phyloP scores from a whole-genome alignment of 2,329 filamentous ascomycete genomes.

The Diaporthe citri region DNA sequence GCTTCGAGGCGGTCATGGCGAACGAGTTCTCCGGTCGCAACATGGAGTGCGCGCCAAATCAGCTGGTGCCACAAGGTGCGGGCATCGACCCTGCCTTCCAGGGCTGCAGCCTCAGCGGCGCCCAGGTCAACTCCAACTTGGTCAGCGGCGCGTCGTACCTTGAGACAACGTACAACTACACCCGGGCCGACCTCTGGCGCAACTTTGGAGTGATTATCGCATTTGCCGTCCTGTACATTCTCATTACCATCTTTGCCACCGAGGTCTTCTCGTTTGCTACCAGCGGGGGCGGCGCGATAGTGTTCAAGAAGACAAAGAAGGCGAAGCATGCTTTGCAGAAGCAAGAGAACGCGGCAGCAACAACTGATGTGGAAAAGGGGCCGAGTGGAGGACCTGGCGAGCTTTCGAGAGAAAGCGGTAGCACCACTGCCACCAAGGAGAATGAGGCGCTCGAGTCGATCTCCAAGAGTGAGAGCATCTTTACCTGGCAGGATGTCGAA shows the following conservation, averaged over 20 bases:
- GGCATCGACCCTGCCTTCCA: conserved; percentile 47
- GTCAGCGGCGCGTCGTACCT: conserved; percentile 61
- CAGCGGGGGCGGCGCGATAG: conserved; percentile 42
- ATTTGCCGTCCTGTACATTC: conserved; percentile 80
- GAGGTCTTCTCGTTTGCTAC: conserved; percentile 73
- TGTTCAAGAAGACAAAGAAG: conserved; percentile 44
- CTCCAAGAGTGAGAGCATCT: conserved; percentile 41
- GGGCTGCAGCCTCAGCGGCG: conserved; percentile 42
- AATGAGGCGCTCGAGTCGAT: conserved; percentile 56
- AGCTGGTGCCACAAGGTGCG: conserved; percentile 62
- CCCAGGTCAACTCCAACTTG: conserved; percentile 29
- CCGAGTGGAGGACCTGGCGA: conserved; percentile 21
- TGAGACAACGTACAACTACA: conserved; percentile 62
- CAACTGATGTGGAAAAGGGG: conserved; percentile 39
- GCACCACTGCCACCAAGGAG: conserved; percentile 72
- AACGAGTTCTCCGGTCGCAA: conserved; percentile 67
- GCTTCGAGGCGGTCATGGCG: conserved; percentile 70
- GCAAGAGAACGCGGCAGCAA: conserved; percentile 16
- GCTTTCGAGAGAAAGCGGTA: conserved; percentile 55
- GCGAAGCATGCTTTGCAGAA: conserved; percentile 22
- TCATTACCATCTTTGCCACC: conserved; percentile 77
- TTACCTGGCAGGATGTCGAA: conserved; percentile 42
- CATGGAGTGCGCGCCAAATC: conserved; percentile 60
- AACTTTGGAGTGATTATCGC: conserved; percentile 85
- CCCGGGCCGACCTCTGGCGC: conserved; percentile 71